Percentiles rank a stretch among this genome's conserved stretches.
Conservation (phyloP, 257 asterid genomes). For the Solanum sparsipilum region DNA sequence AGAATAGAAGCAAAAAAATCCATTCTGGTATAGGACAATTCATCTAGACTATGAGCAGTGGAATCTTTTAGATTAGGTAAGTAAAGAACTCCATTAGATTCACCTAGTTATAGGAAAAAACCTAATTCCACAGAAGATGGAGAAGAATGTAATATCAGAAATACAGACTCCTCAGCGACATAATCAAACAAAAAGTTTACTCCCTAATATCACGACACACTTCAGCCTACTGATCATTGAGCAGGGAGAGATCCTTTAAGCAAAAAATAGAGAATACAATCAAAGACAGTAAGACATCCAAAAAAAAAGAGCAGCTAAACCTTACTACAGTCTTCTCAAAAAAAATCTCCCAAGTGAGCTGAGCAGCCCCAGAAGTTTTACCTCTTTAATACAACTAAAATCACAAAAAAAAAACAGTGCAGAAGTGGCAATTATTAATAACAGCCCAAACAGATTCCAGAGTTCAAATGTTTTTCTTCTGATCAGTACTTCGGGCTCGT, state of each 20-base stretch:
- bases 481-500: not conserved
- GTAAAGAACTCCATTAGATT: not conserved
- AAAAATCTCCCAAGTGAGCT: not conserved
- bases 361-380: not conserved
- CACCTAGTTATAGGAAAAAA: not conserved
- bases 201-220: not conserved
- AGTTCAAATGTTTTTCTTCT: not conserved
- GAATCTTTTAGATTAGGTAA: not conserved
- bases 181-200: not conserved
- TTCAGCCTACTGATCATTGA: not conserved
- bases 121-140: not conserved
- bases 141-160: not conserved
- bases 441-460: not conserved
- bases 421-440: not conserved
- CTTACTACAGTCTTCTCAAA: not conserved
- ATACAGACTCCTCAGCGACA: not conserved
- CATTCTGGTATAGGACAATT: not conserved
- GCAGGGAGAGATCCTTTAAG: not conserved
- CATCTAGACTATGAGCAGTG: not conserved
- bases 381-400: not conserved
- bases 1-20: not conserved
- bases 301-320: not conserved
- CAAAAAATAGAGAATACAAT: not conserved
- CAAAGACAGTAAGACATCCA: not conserved
- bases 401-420: not conserved